Evolutionary conservation across 345 rosid species (phyloP).

Genomic region (Gossypium thurberi): DNA sequence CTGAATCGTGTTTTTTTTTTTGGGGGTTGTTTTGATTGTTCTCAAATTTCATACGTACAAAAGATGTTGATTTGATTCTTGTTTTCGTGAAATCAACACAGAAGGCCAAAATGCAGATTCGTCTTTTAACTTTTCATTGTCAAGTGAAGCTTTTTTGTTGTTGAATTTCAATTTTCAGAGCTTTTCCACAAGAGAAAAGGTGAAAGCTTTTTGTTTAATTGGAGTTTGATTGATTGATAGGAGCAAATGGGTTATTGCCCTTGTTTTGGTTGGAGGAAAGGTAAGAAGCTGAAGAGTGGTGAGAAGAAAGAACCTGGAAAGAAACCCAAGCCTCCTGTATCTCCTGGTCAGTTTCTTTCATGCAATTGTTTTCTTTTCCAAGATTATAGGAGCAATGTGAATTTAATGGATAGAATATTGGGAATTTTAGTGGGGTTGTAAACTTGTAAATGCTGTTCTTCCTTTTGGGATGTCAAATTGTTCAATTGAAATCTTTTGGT

Average conservation of each 20-base stretch:
- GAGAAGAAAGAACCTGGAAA: not conserved
- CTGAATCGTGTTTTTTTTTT: not conserved
- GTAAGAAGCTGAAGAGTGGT: slow-evolving; percentile 15
- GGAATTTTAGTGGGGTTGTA: not conserved
- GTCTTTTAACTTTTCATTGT: not conserved
- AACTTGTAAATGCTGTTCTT: no score
- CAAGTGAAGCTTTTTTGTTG: not conserved
- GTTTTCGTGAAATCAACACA: not conserved
- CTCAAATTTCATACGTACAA: not conserved
- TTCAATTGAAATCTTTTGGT: not conserved
- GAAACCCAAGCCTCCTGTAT: slow-evolving; percentile 5
- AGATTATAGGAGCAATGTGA: not conserved
- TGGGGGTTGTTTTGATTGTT: not conserved
- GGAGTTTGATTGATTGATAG: not conserved
- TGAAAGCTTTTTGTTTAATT: not conserved
- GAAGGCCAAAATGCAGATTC: not conserved
- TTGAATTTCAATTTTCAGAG: not conserved
- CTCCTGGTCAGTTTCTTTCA: slow-evolving; percentile 9
- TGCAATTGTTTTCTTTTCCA: not conserved
- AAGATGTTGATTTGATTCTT: not conserved
- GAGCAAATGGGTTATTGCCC: slow-evolving; percentile 37
- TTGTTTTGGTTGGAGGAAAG: slow-evolving; percentile 40
- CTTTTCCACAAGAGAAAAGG: not conserved
- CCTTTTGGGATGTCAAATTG: not conserved
- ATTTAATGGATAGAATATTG: not conserved